phyloP scores from a whole-genome alignment of 2,329 filamentous ascomycete species.

The Pseudogymnoascus destructans region DNA sequence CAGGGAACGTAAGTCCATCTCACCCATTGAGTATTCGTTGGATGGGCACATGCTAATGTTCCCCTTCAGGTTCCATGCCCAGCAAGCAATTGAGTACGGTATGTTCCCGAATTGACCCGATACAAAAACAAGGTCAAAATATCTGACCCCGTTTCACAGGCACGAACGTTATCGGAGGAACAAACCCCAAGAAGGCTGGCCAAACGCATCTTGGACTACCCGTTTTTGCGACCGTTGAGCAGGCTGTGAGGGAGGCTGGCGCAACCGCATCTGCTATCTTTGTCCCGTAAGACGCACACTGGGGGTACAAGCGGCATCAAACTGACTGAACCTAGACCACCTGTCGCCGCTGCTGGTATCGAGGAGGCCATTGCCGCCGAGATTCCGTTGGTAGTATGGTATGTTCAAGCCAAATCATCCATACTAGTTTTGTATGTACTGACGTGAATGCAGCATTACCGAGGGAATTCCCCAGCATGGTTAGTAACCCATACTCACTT shows the following conservation, averaged over 20 bases:
- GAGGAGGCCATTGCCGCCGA: constrained; percentile 92
- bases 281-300: constrained; percentile 54
- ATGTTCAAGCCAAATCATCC: constrained; percentile 19
- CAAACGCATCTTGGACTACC: constrained; percentile 77
- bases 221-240: constrained; percentile 79
- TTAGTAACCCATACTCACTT: constrained; percentile 33
- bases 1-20: constrained; percentile 70
- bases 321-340: constrained; percentile 45
- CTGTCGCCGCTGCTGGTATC: constrained; percentile 84
- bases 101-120: constrained; percentile 27
- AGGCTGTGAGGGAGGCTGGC: constrained; percentile 81
- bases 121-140: not conserved
- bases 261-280: constrained; percentile 91
- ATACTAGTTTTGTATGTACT: constrained; percentile 15
- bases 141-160: constrained; percentile 36
- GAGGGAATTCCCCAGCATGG: constrained; percentile 97
- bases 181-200: constrained; percentile 98
- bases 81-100: constrained; percentile 98
- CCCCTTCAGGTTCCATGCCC: constrained; percentile 71
- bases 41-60: constrained; percentile 24
- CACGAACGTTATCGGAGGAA: constrained; percentile 94
- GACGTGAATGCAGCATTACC: constrained; percentile 48
- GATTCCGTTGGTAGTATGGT: constrained; percentile 86
- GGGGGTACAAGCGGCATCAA: constrained; percentile 9
- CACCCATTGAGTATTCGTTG: constrained; percentile 1